Evolutionary conservation across 768 basidiomycete genomes (phyloP), one percentile per base, ranked within the genome.

Genomic region (Pleurotus eryngii): DNA sequence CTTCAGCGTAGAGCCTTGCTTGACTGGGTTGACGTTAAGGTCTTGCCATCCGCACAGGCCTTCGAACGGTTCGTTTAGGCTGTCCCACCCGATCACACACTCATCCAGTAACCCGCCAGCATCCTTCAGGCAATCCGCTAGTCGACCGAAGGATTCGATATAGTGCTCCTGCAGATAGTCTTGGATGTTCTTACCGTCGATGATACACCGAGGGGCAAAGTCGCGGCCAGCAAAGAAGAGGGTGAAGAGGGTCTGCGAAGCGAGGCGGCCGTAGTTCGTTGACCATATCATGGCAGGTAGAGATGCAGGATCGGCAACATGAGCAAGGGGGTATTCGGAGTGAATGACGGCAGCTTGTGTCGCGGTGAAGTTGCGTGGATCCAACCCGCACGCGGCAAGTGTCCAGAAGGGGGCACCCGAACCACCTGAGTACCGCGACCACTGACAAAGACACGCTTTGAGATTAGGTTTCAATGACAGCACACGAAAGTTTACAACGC

Each of bases 331-430:
- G 71, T 92, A 98, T 73, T 98, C 95, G 70, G 82, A 87, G 68
- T 98, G 95, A 6, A 99, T 64, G 53, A 95, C 84, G 35, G 94
- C 87, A 6, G 92, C 80, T 66, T 90, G 87, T 1, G 95, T 97
- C 0, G 87, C 81, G 1, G 90, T 92, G 62, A 98, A 85, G 61
- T 90, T 83, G 54, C 84, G 79, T 0, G 95, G 92, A 64, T 98
- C 79, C 60, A 98, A 85, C 9, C 95, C 96, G 66, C 93, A 96
- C 0, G 95, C 95, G 5, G 80, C 76, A 7, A 97, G 79, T 0
- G 92, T 95, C 95, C 95, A 98, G 66, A 85, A 95, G 0, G 95
- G 95, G 0, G 95, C 95, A 11, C 95, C 95, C 3, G 92, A 94
- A 6, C 96, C 96, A 17, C 94, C 93, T 15, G 90, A 89, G 75